These are phyloP conservation scores for Leptographium radiaticola DNA, from an alignment of 2,329 filamentous ascomycete species.

Conservation along the genomic window DNA sequence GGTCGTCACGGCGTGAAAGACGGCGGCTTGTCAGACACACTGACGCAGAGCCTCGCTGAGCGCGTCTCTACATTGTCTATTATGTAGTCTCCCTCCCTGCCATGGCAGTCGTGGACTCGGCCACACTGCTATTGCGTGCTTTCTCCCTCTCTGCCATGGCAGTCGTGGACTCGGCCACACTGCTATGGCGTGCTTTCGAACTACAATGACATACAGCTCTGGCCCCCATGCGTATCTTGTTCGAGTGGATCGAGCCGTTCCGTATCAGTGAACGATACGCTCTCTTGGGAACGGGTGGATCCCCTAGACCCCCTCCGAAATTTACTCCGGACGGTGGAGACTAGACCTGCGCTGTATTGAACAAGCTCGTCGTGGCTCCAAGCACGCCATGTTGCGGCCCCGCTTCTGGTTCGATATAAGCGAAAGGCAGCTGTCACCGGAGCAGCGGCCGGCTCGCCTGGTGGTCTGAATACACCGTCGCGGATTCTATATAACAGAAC, in stretches of 20 bases:
- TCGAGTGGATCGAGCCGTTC: background rate
- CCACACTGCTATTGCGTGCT: background rate
- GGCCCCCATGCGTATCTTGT: background rate
- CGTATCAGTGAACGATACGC: background rate
- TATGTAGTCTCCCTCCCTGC: background rate
- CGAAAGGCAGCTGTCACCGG: background rate
- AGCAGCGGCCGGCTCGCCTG: background rate
- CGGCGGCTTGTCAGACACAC: background rate
- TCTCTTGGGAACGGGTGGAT: background rate
- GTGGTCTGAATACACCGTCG: background rate
- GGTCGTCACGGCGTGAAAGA: background rate
- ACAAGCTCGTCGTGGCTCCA: background rate
- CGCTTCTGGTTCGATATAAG: background rate
- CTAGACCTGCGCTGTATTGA: background rate
- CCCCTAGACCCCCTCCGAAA: constrained; percentile 33
- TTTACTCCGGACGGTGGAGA: constrained; percentile 28
- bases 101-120: background rate
- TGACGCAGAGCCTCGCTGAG: background rate
- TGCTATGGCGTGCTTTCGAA: background rate
- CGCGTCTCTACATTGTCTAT: background rate
- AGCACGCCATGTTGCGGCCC: background rate
- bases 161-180: background rate
- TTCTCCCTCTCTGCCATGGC: too few species aligned
- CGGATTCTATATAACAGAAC: background rate
- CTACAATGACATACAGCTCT: background rate